phyloP scores from a whole-genome alignment of 495 filamentous ascomycete species.

The Aspergillus steynii region DNA sequence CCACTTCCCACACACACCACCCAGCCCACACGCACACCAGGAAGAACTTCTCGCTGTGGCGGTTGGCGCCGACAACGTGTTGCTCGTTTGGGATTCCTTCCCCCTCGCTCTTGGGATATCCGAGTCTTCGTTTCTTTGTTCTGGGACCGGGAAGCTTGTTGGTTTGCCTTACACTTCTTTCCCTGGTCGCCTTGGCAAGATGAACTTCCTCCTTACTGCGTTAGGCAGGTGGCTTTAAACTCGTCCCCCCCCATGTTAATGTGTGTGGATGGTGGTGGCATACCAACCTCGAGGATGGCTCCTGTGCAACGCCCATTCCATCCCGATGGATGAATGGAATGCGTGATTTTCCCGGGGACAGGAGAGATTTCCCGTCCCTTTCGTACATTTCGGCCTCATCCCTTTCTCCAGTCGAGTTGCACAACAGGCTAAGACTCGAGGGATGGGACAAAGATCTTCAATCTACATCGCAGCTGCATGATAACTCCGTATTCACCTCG shows the following conservation, averaged over 20 bases:
- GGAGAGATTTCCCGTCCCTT: conserved; percentile 2
- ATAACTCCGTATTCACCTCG: not conserved
- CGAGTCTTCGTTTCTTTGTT: not conserved
- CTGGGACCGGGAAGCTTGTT: not conserved
- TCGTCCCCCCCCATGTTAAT: too few species aligned
- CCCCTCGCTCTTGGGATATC: not conserved
- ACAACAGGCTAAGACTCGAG: conserved; percentile 18
- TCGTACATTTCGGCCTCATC: not conserved
- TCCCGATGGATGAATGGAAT: not conserved
- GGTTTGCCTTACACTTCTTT: not conserved
- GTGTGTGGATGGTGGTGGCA: too few species aligned
- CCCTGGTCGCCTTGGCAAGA: not conserved
- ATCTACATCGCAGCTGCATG: not conserved
- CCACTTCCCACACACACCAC: not conserved
- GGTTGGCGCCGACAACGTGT: conserved; percentile 3
- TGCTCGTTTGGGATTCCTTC: not conserved
- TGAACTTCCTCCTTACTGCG: not conserved
- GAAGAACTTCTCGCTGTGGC: not conserved
- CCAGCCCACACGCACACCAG: not conserved
- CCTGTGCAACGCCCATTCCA: not conserved
- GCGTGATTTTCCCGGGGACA: not conserved
- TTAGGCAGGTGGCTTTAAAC: not conserved
- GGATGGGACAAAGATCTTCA: conserved; percentile 9
- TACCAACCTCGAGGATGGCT: not conserved
- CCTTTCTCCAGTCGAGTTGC: conserved; percentile 9